phyloP scores from a whole-genome alignment of 345 rosid species.

The Jatropha curcas region DNA sequence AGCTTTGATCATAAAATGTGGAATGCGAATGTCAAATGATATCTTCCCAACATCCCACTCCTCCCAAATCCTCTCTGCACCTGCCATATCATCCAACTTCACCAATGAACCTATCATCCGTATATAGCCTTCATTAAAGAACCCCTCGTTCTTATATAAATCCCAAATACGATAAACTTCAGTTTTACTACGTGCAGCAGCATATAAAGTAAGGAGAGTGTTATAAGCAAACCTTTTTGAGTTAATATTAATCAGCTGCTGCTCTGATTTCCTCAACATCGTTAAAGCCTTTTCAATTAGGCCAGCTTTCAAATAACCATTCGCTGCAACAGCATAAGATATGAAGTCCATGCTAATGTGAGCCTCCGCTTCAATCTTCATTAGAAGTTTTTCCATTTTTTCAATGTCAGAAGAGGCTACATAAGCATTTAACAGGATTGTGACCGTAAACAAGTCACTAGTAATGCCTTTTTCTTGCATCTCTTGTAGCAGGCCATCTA shows the following conservation, averaged over 20 bases:
- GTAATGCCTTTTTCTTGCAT: constrained; percentile 50
- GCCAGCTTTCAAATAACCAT: constrained; percentile 51
- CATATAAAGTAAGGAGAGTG: constrained; percentile 46
- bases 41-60: constrained; percentile 55
- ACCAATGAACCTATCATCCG: constrained; percentile 52
- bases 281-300: constrained; percentile 36
- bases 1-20: constrained; percentile 44
- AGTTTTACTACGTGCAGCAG: constrained; percentile 44
- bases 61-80: constrained; percentile 51
- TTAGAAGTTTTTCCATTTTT: constrained; percentile 56
- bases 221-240: constrained; percentile 34
- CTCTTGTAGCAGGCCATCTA: constrained; percentile 47
- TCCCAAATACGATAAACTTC: constrained; percentile 61
- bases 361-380: constrained; percentile 47
- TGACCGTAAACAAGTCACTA: constrained; percentile 35
- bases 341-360: constrained; percentile 41
- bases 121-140: constrained; percentile 45
- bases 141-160: constrained; percentile 40
- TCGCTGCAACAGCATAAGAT: constrained; percentile 43
- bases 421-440: constrained; percentile 55
- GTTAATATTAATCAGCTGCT: constrained; percentile 12
- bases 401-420: constrained; percentile 40
- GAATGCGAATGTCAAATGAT: constrained; percentile 43
- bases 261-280: constrained; percentile 52
- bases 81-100: constrained; percentile 51